These are phyloP conservation scores for Blechomonas ayalai DNA, from an alignment of 208 protist genomes.

Conservation along the genomic window DNA sequence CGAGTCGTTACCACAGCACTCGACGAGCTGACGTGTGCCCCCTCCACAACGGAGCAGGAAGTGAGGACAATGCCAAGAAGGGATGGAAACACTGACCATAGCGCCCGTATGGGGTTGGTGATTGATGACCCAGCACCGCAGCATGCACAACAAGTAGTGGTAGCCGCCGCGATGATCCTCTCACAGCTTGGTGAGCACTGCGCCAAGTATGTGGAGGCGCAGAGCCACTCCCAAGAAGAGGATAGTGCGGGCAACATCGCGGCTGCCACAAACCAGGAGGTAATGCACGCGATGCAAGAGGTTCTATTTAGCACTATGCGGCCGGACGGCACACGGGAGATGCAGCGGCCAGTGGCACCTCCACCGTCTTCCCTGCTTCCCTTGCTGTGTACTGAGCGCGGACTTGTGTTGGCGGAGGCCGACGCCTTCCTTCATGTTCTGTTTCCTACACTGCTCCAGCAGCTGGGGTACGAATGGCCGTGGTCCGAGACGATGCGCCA, in stretches of 20 bases:
- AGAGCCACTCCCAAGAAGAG: not conserved
- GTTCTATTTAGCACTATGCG: slow-evolving; percentile 52
- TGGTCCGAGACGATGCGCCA: slow-evolving; percentile 69
- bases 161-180: slow-evolving; percentile 7
- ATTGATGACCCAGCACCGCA: too few species aligned
- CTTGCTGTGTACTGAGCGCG: slow-evolving; percentile 29
- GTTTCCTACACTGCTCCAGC: slow-evolving; percentile 60
- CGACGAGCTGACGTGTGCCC: too few species aligned
- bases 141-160: too few species aligned
- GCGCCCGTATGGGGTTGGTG: too few species aligned
- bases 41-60: too few species aligned
- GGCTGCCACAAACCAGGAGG: not conserved
- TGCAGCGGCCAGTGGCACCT: slow-evolving; percentile 1
- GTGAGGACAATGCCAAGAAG: too few species aligned
- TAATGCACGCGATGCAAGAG: slow-evolving; percentile 49
- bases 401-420: slow-evolving; percentile 39
- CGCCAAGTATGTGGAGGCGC: not conserved
- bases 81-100: too few species aligned
- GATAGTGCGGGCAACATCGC: not conserved
- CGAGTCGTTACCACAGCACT: too few species aligned
- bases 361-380: not conserved
- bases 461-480: slow-evolving; percentile 74
- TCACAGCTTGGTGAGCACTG: slow-evolving; percentile 4
- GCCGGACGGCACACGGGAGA: slow-evolving; percentile 17
- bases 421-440: slow-evolving; percentile 44